Base-by-base conservation (phyloP, 2,329 filamentous ascomycete genomes). In the Onygena corvina region DNA sequence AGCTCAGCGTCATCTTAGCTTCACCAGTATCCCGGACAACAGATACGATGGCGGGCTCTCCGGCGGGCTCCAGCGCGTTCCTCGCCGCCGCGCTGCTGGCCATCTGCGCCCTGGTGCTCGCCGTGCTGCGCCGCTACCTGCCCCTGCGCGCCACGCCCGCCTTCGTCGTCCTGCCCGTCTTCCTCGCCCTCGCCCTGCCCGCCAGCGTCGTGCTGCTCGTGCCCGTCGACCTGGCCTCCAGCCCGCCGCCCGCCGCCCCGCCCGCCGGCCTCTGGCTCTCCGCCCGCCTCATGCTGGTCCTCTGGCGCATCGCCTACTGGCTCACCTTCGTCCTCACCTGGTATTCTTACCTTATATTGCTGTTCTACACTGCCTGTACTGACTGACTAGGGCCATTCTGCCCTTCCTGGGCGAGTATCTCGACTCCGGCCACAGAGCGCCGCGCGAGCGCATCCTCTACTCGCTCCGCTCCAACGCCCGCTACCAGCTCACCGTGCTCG, bases 251-350 rank as follows among this genome's bases (percentile, higher is more conserved):
- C 46, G 81, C 84, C 52, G 83, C 84, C 65, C 80, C 77, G 12
- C 76, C 79, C 12, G 78, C 83, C 57, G 92, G 89, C 29, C 85
- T 98, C 61, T 95, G 89, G 86, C 76, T 98, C 29, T 84, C 86
- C 3, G 75, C 84, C 56, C 72, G 81, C 46, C 76, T 89, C 23
- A 73, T 95, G 45, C 73, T 93, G 60, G 86, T 95, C 20, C 83
- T 84, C 51, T 98, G 92, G 92, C 79, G 90, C 62, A 90, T 98
- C 56, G 83, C 84, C 16, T 98, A 98, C 69, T 98, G 92, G 92
- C 74, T 98, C 49, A 96, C 90, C 0, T 98, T 98, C 68, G 80
- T 82, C 46, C 70, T 98, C 61, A 96, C 90, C 50, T 98, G 92
- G 92, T 90, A 71, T 46, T 74, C 58, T 25, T 23, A 16, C 6